Evolutionary conservation across 1,139 yeast genomes (phyloP).

Genomic region (Diutina neorugosa): DNA sequence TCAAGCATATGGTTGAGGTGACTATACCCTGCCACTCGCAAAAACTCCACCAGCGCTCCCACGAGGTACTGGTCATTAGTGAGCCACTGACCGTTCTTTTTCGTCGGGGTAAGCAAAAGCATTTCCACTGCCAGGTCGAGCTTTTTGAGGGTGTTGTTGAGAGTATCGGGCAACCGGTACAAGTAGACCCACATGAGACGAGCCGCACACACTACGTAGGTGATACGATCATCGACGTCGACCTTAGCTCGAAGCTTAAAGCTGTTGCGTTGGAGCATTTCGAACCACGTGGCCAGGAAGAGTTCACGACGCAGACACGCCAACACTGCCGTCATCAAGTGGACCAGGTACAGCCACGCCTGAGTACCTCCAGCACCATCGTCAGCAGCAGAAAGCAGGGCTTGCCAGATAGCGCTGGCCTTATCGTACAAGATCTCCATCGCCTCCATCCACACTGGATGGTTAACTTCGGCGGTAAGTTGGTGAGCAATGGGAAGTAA

Average conservation of each 20-base stretch:
- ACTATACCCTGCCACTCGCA: conserved; percentile 67
- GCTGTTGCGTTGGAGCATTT: conserved; percentile 42
- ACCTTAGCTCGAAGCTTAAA: conserved; percentile 28
- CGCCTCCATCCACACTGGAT: conserved; percentile 90
- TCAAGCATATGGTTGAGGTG: conserved; percentile 75
- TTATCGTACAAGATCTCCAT: conserved; percentile 47
- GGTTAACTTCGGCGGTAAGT: conserved; percentile 89
- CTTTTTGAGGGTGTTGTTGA: conserved; percentile 68
- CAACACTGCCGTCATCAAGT: conserved; percentile 59
- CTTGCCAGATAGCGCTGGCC: conserved; percentile 26
- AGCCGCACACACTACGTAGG: conserved; percentile 53
- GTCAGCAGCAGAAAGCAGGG: conserved; percentile 4
- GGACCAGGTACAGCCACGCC: conserved; percentile 59
- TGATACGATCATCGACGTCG: conserved; percentile 46
- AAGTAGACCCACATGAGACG: conserved; percentile 83
- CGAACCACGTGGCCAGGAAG: conserved; percentile 67
- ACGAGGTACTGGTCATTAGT: conserved; percentile 49
- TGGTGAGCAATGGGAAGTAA: conserved; percentile 74
- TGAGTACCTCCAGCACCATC: not conserved
- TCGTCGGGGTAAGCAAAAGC: conserved; percentile 34
- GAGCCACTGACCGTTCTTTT: conserved; percentile 63
- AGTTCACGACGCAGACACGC: conserved; percentile 74
- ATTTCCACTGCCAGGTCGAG: conserved; percentile 39
- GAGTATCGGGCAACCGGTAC: conserved; percentile 76
- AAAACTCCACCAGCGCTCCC: conserved; percentile 55